These are phyloP conservation scores for Sporothrix dimorphospora DNA, from an alignment of 2,329 filamentous ascomycete genomes.

Conservation along the genomic window DNA sequence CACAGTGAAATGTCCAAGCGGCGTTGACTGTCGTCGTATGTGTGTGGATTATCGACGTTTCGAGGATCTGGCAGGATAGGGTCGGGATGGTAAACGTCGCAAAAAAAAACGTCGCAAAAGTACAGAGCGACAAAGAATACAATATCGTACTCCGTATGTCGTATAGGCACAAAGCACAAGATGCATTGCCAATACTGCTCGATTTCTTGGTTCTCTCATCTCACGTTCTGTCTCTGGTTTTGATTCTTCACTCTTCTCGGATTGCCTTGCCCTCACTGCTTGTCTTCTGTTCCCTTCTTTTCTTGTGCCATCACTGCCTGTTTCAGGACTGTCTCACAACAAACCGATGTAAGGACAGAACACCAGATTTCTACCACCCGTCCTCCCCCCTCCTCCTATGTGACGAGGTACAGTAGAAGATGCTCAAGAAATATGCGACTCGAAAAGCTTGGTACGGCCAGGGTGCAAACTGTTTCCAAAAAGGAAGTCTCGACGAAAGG, in stretches of 20 bases:
- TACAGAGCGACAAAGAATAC: not conserved
- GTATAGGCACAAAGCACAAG: not conserved
- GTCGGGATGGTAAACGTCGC: not conserved
- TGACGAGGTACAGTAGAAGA: not conserved
- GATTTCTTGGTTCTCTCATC: conserved; percentile 1
- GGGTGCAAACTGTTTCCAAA: conserved; percentile 9
- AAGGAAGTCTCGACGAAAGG: no score
- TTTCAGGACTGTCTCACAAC: conserved; percentile 32
- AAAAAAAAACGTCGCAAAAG: not conserved
- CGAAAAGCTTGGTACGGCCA: conserved; percentile 5
- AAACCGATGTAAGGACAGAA: conserved; percentile 11
- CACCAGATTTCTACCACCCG: not conserved
- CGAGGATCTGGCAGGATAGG: not conserved
- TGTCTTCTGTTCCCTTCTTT: not conserved
- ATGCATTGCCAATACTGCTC: not conserved
- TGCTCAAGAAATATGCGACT: not conserved
- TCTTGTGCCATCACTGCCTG: conserved; percentile 2
- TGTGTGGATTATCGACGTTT: not conserved
- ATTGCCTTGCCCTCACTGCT: not conserved
- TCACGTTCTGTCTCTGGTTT: not conserved
- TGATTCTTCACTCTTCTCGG: not conserved
- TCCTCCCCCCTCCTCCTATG: not conserved
- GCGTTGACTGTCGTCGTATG: not conserved
- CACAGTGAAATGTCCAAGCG: not conserved
- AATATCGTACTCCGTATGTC: no score